These are phyloP conservation scores for Domatiomyces catenatus DNA, from an alignment of 2,329 filamentous ascomycete genomes.

Conservation along the genomic window DNA sequence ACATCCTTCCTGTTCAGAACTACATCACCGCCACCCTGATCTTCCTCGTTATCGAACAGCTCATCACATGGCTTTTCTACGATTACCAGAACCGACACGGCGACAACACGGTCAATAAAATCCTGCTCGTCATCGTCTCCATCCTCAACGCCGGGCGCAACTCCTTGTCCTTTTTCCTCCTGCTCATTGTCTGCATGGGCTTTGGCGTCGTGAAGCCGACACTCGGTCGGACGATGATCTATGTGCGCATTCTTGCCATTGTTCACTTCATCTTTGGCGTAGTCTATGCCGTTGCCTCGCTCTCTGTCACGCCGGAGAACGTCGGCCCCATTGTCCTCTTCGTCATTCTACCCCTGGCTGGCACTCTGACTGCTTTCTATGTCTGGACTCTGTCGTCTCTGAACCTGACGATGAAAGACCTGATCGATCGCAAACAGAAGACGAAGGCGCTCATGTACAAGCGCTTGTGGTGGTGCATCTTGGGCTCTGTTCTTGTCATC, in stretches of 20 bases:
- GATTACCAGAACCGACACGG: constrained; percentile 89
- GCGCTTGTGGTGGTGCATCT: constrained; percentile 96
- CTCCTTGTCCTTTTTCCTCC: constrained; percentile 54
- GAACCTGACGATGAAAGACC: constrained; percentile 86
- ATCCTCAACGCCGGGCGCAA: constrained; percentile 57
- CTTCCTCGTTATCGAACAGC: constrained; percentile 87
- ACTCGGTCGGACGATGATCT: constrained; percentile 84
- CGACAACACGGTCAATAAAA: constrained; percentile 52
- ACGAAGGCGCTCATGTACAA: constrained; percentile 93
- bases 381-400: constrained; percentile 97
- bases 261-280: constrained; percentile 82
- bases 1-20: constrained; percentile 95
- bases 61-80: constrained; percentile 98
- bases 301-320: constrained; percentile 76
- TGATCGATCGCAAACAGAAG: constrained; percentile 85
- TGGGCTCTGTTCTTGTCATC: constrained; percentile 82
- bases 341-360: constrained; percentile 81
- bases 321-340: constrained; percentile 82
- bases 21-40: constrained; percentile 95
- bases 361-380: constrained; percentile 88
- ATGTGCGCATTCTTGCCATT: constrained; percentile 76
- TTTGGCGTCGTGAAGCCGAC: constrained; percentile 95
- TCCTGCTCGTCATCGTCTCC: constrained; percentile 32
- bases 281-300: constrained; percentile 77
- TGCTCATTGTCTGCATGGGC: constrained; percentile 69